Evolutionary conservation across 1,284 basidiomycete genomes (phyloP), one percentile per base, ranked within the genome.

Genomic region (Meripilus lineatus): DNA sequence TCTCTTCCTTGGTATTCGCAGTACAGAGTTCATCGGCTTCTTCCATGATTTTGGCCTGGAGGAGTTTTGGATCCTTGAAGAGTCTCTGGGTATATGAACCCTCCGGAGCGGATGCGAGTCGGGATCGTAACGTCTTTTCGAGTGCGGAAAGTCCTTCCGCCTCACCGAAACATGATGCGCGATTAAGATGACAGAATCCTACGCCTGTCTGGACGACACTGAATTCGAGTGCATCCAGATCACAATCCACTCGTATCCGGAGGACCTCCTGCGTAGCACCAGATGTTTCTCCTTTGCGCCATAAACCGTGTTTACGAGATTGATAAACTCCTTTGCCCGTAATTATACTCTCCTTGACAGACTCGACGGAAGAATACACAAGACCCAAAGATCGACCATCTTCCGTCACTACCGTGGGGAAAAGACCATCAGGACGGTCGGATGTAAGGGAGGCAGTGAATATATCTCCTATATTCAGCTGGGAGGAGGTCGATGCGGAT

Each of bases 281-380:
- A 17, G 89, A 93, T 0, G 93, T 96, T 66, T 92, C 94, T 20
- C 96, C 96, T 65, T 99, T 99, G 49, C 89, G 77, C 96, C 96
- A 99, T 15, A 99, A 70, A 6, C 94, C 94, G 59, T 94, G 91
- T 58, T 93, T 93, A 51, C 96, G 84, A 15, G 93, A 97, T 62
- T 98, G 93, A 66, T 99, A 99, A 30, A 96, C 87, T 22, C 95
- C 96, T 57, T 85, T 87, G 25, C 93, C 92, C 2, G 92, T 88
- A 38, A 81, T 54, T 59, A 99, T 93, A 52, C 88, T 89, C 63
- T 94, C 89, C 49, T 79, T 80, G 51, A 99, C 77, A 3, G 92
- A 95, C 57, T 89, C 84, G 38, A 66, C 59, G 11, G 96, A 99
- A n/a, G 96, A 99, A 70, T 99, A 99, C 36, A 98, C 96, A 44